Base-by-base conservation (phyloP, 2,329 filamentous ascomycete species). In the Penicillium sp. region DNA sequence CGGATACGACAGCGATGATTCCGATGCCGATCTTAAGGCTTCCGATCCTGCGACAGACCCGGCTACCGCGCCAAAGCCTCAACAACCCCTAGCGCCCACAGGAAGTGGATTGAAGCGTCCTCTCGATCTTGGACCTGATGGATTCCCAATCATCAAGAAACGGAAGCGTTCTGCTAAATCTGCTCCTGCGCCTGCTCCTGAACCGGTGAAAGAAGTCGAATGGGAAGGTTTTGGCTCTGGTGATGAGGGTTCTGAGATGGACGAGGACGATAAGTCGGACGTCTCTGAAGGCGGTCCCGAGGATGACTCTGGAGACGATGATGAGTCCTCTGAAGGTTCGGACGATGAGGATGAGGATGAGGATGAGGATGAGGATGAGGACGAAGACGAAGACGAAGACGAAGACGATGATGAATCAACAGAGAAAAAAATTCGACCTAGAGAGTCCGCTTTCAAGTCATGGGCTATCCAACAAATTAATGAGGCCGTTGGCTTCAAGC, bases 401-500 rank as follows among this genome's bases (percentile, higher is more conserved):
- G 66, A 67, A 4, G 63, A 67, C 4, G 59, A 64, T 9, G 60
- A 54, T 21, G 53, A 62, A 14, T 50, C 58, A 26, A 56, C 51
- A 16, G 51, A 52, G 16, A 50, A 39, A 24, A 64, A 59, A 58
- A 71, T 63, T 55, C 72, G 64, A 50, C 72, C 76, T 37, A 71
- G 77, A 54, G 71, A 75, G 43, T 88, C 86, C 2, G 91, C 91
- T 0, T 99, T 99, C 81, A 98, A 98, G 74, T 84, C 89, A 2
- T 99, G 95, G 95, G 95, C 95, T 21, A 87, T 88, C 29, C 86
- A 90, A 66, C 89, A 95, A 74, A 85, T 93, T 56, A 96, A 97
- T 67, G 85, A 93, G 66, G 89, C 90, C 4, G 79, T 96, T 31
- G 93, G 92, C 6, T 87, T 87, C 65, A 79, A 78, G 19, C 84